These are phyloP conservation scores for Pseudopithomyces chartarum DNA, from an alignment of 2,329 filamentous ascomycete species.

Conservation along the genomic window DNA sequence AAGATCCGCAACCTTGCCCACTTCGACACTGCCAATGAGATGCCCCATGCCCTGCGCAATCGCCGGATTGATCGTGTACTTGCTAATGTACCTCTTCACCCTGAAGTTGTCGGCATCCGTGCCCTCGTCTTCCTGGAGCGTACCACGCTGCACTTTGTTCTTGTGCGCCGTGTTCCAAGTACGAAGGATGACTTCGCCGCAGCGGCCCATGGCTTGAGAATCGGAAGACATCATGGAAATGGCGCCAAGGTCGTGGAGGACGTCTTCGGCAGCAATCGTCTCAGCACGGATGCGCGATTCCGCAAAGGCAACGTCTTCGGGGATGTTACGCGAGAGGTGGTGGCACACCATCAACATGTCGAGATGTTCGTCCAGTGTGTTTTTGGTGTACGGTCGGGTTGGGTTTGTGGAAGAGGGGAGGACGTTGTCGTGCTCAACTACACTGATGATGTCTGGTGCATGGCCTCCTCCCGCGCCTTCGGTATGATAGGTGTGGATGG, in stretches of 20 bases:
- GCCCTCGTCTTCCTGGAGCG: constrained; percentile 75
- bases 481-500: constrained; percentile 96
- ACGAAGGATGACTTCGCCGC: constrained; percentile 87
- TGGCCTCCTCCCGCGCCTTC: constrained; percentile 95
- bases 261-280: constrained; percentile 95
- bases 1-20: constrained; percentile 87
- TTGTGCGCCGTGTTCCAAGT: constrained; percentile 99
- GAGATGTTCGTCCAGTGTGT: constrained; percentile 93
- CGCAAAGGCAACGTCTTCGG: constrained; percentile 93
- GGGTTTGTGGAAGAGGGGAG: constrained; percentile 91
- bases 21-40: constrained; percentile 82
- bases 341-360: constrained; percentile 99
- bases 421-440: constrained; percentile 87
- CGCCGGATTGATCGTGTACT: constrained; percentile 95
- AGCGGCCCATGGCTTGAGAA: constrained; percentile 95
- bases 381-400: constrained; percentile 85
- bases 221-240: constrained; percentile 98
- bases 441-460: constrained; percentile 92
- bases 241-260: constrained; percentile 90
- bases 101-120: constrained; percentile 86
- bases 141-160: constrained; percentile 86
- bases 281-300: constrained; percentile 93
- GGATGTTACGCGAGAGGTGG: constrained; percentile 88
- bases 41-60: constrained; percentile 90
- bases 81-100: constrained; percentile 90